phyloP scores from a whole-genome alignment of 495 filamentous ascomycete genomes.

The Lophiostoma macrostomum region DNA sequence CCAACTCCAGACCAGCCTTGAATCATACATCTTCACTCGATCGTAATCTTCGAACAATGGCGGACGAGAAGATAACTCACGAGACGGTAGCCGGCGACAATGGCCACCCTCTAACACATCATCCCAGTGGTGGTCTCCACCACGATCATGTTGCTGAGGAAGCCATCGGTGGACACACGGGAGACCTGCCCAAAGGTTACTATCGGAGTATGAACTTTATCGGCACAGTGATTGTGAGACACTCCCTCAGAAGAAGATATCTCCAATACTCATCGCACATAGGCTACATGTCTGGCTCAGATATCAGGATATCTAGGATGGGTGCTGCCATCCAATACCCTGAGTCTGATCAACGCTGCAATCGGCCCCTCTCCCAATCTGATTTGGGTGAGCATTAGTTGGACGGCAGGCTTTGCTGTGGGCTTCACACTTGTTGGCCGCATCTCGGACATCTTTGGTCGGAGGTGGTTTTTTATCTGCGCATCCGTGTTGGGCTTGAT shows the following conservation, averaged over 20 bases:
- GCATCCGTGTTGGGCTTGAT: constrained; percentile 44
- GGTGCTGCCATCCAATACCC: constrained; percentile 36
- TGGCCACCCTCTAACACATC: neutral
- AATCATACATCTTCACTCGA: neutral
- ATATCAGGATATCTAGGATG: constrained; percentile 37
- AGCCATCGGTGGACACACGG: constrained; percentile 22
- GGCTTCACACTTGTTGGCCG: constrained; percentile 47
- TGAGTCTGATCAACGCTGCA: constrained; percentile 34
- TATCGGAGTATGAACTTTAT: constrained; percentile 20
- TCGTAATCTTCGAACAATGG: neutral
- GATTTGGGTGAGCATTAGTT: constrained; percentile 26
- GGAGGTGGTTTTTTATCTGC: constrained; percentile 51
- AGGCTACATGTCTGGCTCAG: constrained; percentile 33
- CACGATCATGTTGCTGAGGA: constrained; percentile 22
- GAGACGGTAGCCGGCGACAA: neutral
- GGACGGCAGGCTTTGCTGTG: constrained; percentile 33
- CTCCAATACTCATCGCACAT: neutral
- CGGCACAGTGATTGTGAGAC: constrained; percentile 22
- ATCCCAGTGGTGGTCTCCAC: constrained; percentile 9
- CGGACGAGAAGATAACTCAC: constrained; percentile 1
- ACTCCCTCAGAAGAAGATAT: neutral
- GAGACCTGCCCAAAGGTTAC: constrained; percentile 17
- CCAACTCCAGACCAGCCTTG: no score
- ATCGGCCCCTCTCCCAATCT: constrained; percentile 34
- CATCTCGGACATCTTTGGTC: constrained; percentile 54